Base-by-base conservation (phyloP, 2,329 filamentous ascomycete species). In the Magnaporthiopsis poae region DNA sequence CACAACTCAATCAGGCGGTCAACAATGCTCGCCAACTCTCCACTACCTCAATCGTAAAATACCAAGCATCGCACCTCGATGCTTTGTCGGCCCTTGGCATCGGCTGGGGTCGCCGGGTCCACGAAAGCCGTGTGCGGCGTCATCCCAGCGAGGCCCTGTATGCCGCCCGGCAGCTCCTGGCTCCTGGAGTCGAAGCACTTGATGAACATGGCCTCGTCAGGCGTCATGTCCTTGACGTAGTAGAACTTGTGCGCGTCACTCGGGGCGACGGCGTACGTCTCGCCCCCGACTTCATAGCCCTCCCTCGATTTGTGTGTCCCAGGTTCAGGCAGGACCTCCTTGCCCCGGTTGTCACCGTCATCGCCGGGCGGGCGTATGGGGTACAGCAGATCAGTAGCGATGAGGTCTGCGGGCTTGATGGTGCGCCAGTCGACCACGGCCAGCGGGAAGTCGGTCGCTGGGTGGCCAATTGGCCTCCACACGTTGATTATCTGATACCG, bases 401-500 rank as follows among this genome's bases (percentile, higher is more conserved):
- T 75, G 65, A 89, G 84, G 69, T 90, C 87, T 0, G 74, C 72
- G 0, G 83, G 82, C n/a, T 72, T 71, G 0, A 86, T 88, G 0
- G 80, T 82, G 31, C 85, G 82, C 83, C 86, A 88, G 72, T 90
- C 87, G 11, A 89, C 78, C 1, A 90, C 83, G 0, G 86, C 87
- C 3, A 90, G 78, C 21, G 88, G 88, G 69, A 82, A 84, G 71
- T 90, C 87, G 0, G 80, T 80, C 3, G 87, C 86, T 0, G 85
- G 76, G 71, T 88, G 81, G 36, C 82, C 80, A 69, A 90, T 88
- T 0, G 88, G 88, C 56, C 88, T 81, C 88, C 88, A 90, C 21
- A 90, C 87, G 69, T 90, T 90, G 74, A 90, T 86, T 71, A 90
- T 85, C 72, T 89, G 86, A 72, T 84, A 88, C 5, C 88, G 80